Evolutionary conservation across 768 basidiomycete genomes (phyloP), one percentile per base, ranked within the genome.

Genomic region (Hygrophorus pudorinus): DNA sequence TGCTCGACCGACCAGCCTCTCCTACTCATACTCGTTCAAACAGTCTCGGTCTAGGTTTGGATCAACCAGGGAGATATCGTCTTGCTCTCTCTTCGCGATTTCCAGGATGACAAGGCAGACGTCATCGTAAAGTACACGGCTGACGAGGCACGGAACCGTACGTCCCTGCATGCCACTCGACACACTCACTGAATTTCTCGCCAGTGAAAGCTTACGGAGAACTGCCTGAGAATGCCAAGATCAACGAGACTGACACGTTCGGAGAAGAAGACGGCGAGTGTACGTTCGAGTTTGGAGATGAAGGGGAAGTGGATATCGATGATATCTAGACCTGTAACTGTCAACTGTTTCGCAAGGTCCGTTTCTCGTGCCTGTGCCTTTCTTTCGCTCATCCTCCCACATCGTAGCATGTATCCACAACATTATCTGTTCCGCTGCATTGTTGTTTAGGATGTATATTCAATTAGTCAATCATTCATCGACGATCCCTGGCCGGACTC

Each of bases 71-170:
- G 94, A 57, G 94, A 97, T 59, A 97, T 97, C 58, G 80, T 98
- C 41, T 70, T 97, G 35, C 71, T 98, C 14, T 97, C 92, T 21
- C 73, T 99, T 39, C 88, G 96, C 51, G 96, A 98, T 41, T 99
- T 98, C 79, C 94, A 98, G 65, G 96, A 99, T 56, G 91, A 89
- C 68, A 97, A 97, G 65, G 96, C 93, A 14, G 96, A 99, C 68
- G 94, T 99, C 40, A 97, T 98, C 59, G 94, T 97, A 57, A 96
- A 96, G 67, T 99, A 98, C 65, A 96, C 93, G 1, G 80, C 92
- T 30, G 93, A 99, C 59, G 94, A 99, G 60, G 88, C 88, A 35
- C 75, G 88, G 49, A 89, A 85, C 61, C 51, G 80, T 76, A 56
- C 49, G 78, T 72, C 10, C n/a, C 11, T 30, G 9, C 31, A 9